Evolutionary conservation across 2,329 filamentous ascomycete species (phyloP).

Genomic region (Lachnellula suecica): DNA sequence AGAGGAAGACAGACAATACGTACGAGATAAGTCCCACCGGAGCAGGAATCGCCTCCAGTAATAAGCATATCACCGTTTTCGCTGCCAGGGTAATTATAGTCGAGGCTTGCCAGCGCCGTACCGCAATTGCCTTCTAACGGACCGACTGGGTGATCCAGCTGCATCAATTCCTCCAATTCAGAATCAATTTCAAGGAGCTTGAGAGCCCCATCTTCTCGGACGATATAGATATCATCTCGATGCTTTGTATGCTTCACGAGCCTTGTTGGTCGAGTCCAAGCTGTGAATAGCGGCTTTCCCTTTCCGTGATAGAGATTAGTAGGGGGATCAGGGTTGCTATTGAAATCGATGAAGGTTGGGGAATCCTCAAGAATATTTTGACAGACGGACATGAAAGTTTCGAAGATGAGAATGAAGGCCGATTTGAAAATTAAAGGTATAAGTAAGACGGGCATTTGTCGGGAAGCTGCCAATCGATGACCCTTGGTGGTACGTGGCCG

Average conservation of each 20-base stretch:
- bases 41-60: constrained; percentile 62
- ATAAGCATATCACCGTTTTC: constrained; percentile 56
- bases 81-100: constrained; percentile 42
- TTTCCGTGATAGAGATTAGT: constrained; percentile 48
- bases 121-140: constrained; percentile 73
- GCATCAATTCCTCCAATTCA: constrained; percentile 51
- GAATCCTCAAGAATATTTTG: constrained; percentile 52
- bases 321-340: constrained; percentile 39
- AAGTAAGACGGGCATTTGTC: constrained; percentile 64
- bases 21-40: constrained; percentile 66
- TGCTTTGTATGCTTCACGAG: constrained; percentile 56
- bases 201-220: constrained; percentile 82
- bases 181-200: constrained; percentile 69
- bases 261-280: constrained; percentile 79
- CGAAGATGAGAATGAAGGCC: constrained; percentile 68
- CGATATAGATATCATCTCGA: constrained; percentile 81
- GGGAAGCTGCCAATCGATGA: constrained; percentile 48
- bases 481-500: constrained; percentile 49
- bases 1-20: constrained; percentile 10
- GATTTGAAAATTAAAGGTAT: constrained; percentile 71
- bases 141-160: constrained; percentile 58
- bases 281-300: constrained; percentile 67
- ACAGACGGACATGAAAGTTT: constrained; percentile 56
- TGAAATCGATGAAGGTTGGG: constrained; percentile 46
- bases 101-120: constrained; percentile 72